Evolutionary conservation across 805 yeast genomes (phyloP).

Genomic region (Priceomyces castillae): DNA sequence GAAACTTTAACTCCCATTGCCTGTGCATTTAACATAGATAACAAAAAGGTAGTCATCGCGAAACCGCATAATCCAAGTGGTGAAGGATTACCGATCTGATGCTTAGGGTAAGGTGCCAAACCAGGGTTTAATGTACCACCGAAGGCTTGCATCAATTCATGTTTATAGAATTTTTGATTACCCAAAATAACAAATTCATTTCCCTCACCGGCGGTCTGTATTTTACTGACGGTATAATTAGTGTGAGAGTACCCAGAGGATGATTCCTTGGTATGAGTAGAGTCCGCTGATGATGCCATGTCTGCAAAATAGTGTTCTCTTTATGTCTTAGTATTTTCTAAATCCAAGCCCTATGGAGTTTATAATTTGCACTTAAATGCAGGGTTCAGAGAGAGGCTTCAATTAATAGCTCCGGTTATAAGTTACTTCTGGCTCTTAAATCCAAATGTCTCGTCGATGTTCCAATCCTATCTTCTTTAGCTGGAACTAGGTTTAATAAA

Average conservation of each 20-base stretch:
- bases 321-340: too few species aligned
- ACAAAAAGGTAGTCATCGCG: constrained; percentile 61
- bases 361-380: too few species aligned
- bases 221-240: constrained; percentile 11
- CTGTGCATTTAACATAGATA: constrained; percentile 54
- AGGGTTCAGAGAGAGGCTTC: too few species aligned
- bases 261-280: not conserved
- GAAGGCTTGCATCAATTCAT: constrained; percentile 40
- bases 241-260: not conserved
- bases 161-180: constrained; percentile 30
- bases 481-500: too few species aligned
- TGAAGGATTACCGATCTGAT: constrained; percentile 65
- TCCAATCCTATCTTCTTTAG: too few species aligned
- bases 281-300: not conserved
- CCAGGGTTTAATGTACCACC: constrained; percentile 41
- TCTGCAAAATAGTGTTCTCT: too few species aligned
- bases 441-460: too few species aligned
- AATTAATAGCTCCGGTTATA: too few species aligned
- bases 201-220: constrained; percentile 34
- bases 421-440: too few species aligned
- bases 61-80: constrained; percentile 66
- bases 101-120: constrained; percentile 42
- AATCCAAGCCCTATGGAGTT: too few species aligned
- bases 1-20: constrained; percentile 55
- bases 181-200: constrained; percentile 36